These are phyloP conservation scores for Ogataea nakhonphanomensis DNA, from an alignment of 805 yeast genomes.

Conservation along the genomic window DNA sequence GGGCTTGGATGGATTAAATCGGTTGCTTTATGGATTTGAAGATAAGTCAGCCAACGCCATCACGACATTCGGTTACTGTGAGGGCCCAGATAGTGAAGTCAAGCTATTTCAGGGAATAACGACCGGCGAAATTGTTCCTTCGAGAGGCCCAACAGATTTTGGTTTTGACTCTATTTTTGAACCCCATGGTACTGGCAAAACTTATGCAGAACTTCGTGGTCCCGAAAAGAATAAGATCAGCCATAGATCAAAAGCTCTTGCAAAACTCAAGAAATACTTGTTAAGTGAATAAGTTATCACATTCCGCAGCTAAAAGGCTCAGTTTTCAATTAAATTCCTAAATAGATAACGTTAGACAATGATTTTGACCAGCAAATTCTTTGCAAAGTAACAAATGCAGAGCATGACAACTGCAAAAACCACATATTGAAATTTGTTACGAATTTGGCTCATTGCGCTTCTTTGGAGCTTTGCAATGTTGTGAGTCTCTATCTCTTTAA, in stretches of 20 bases:
- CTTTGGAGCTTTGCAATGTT: slow-evolving; percentile 56
- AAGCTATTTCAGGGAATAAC: slow-evolving; percentile 81
- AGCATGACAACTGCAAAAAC: slow-evolving; percentile 33
- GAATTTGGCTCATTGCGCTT: slow-evolving; percentile 51
- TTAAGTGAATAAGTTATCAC: slow-evolving; percentile 7
- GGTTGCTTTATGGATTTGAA: slow-evolving; percentile 75
- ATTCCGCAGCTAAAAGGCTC: background rate
- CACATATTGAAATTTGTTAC: slow-evolving; percentile 51
- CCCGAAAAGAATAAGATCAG: slow-evolving; percentile 73
- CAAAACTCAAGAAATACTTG: slow-evolving; percentile 60
- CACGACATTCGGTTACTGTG: slow-evolving; percentile 90
- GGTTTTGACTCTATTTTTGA: slow-evolving; percentile 95
- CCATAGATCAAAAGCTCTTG: slow-evolving; percentile 84
- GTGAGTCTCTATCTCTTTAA: slow-evolving; percentile 64
- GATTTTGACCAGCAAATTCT: slow-evolving; percentile 30
- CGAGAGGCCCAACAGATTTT: slow-evolving; percentile 74
- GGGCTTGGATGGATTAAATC: slow-evolving; percentile 74
- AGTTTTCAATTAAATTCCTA: too few relatives aligned
- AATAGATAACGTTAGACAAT: too few relatives aligned
- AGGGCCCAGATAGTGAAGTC: slow-evolving; percentile 72
- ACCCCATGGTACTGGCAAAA: slow-evolving; percentile 70
- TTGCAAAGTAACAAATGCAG: slow-evolving; percentile 33
- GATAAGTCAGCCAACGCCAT: slow-evolving; percentile 84
- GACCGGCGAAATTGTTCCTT: slow-evolving; percentile 72
- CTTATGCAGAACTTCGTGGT: slow-evolving; percentile 89